These are phyloP conservation scores for Gentiana macrophylla DNA, from an alignment of 257 asterid species.

Conservation along the genomic window DNA sequence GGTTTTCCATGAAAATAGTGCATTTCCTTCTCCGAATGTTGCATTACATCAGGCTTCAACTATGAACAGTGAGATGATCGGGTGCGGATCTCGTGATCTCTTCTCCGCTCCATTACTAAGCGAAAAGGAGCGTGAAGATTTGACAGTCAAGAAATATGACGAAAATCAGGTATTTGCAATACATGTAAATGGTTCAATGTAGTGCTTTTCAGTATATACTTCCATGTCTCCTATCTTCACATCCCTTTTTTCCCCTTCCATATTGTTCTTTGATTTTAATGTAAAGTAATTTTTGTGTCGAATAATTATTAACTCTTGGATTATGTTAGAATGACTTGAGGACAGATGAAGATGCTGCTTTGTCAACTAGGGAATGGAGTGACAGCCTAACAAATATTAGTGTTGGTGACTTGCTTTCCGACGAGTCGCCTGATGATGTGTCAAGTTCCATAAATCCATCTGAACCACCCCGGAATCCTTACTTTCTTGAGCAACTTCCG, in stretches of 20 bases:
- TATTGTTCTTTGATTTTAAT: neutral
- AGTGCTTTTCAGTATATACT: too few relatives aligned
- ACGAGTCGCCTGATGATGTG: conserved; percentile 27
- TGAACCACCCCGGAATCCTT: conserved; percentile 20
- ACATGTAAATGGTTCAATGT: too few relatives aligned
- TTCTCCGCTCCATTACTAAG: conserved; percentile 16
- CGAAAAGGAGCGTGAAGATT: conserved; percentile 27
- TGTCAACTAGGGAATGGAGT: conserved; percentile 79
- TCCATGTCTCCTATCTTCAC: neutral
- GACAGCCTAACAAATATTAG: conserved; percentile 84
- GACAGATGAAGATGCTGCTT: conserved; percentile 27
- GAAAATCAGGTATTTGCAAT: conserved; percentile 35
- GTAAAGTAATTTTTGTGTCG: neutral
- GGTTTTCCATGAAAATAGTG: conserved; percentile 17
- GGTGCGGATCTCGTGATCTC: conserved; percentile 18
- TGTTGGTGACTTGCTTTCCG: conserved; percentile 71
- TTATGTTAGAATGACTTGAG: conserved; percentile 19
- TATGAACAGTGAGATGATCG: conserved; percentile 14
- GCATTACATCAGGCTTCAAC: conserved; percentile 23
- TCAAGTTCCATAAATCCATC: conserved; percentile 34
- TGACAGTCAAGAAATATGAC: conserved; percentile 24
- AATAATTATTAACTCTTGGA: conserved; percentile 2
- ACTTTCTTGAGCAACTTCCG: conserved; percentile 44
- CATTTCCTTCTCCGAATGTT: conserved; percentile 20
- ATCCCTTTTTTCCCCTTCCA: neutral